Conservation (phyloP, 2,329 filamentous ascomycete genomes). For the Penicillium sp. region DNA sequence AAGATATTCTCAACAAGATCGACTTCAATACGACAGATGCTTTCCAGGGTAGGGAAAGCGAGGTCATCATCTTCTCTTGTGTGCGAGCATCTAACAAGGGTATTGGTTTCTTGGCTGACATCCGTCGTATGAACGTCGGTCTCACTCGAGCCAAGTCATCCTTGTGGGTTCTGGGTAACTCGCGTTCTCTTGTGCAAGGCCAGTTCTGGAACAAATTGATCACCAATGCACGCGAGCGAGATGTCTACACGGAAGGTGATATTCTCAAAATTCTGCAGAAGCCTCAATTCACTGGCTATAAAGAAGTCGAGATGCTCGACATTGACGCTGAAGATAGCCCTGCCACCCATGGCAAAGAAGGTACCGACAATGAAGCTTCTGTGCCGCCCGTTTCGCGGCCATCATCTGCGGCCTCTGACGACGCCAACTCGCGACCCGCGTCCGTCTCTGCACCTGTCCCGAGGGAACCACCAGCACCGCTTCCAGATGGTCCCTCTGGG, state of each 20-base stretch:
- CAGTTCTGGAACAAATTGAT: conserved; percentile 90
- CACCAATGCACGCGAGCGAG: conserved; percentile 72
- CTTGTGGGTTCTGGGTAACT: conserved; percentile 94
- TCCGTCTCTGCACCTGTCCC: conserved; percentile 29
- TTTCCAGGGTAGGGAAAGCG: conserved; percentile 94
- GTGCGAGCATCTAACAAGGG: conserved; percentile 89
- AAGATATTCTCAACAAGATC: conserved; percentile 72
- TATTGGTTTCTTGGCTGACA: conserved; percentile 97
- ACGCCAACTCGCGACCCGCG: conserved; percentile 16
- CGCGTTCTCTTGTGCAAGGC: conserved; percentile 79
- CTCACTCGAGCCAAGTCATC: conserved; percentile 95
- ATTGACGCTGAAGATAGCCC: conserved; percentile 19
- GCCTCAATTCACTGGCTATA: conserved; percentile 51
- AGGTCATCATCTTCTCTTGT: conserved; percentile 98
- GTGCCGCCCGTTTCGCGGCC: conserved; percentile 31
- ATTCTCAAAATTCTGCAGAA: conserved; percentile 56
- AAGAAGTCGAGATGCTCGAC: conserved; percentile 47
- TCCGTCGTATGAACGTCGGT: conserved; percentile 98
- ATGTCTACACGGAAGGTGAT: conserved; percentile 74
- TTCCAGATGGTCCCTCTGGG: conserved; percentile 44
- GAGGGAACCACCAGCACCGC: conserved; percentile 24
- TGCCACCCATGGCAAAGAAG: conserved; percentile 12
- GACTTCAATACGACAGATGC: conserved; percentile 99
- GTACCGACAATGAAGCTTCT: conserved; percentile 21
- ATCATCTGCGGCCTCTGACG: conserved; percentile 29